Evolutionary conservation across 306 rosid species (phyloP).

Genomic region (Phaseolus lunatus): DNA sequence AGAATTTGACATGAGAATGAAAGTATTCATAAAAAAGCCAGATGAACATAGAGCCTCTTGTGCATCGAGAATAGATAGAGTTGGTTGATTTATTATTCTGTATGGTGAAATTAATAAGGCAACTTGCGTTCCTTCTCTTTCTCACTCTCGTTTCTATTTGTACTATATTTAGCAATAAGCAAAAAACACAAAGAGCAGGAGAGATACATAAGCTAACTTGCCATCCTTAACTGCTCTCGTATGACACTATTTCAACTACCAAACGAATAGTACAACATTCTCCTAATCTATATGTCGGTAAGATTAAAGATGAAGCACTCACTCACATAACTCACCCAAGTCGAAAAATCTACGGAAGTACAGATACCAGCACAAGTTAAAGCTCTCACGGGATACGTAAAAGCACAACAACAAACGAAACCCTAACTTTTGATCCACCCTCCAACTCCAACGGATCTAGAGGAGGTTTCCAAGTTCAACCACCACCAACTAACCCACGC

Average conservation of each 20-base stretch:
- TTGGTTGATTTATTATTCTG: background rate
- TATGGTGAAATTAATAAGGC: background rate
- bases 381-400: background rate
- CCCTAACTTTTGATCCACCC: constrained; percentile 36
- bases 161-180: background rate
- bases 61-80: background rate
- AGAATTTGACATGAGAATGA: background rate
- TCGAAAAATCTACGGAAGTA: constrained; percentile 31
- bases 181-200: background rate
- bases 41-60: background rate
- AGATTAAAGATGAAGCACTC: constrained; percentile 34
- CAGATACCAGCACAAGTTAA: background rate
- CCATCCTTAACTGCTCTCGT: background rate
- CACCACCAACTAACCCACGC: background rate
- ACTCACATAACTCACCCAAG: background rate
- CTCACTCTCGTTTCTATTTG: background rate
- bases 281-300: constrained; percentile 45
- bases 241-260: constrained; percentile 37
- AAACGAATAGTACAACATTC: constrained; percentile 47
- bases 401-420: constrained; percentile 23
- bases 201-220: background rate
- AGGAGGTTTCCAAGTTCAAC: background rate
- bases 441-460: constrained; percentile 34
- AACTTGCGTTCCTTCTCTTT: background rate
- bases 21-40: background rate